phyloP scores from a whole-genome alignment of 768 basidiomycete species.

The Termitomyces sp. region DNA sequence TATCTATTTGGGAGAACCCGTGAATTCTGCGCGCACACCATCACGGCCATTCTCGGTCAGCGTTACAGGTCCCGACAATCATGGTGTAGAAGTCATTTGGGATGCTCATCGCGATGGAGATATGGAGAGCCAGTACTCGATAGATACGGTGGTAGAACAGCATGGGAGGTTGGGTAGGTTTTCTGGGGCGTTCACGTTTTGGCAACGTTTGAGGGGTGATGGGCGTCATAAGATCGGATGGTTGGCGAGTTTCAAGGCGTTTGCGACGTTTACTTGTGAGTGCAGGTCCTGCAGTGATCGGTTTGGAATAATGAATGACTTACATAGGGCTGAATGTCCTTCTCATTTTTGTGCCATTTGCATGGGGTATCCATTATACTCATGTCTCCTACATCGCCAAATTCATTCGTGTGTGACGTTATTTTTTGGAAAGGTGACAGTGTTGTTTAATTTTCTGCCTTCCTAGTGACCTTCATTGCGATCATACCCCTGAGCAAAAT shows the following conservation, averaged over 20 bases:
- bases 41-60: constrained; percentile 8
- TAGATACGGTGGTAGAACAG: constrained; percentile 6
- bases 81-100: constrained; percentile 10
- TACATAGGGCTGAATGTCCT: constrained; percentile 37
- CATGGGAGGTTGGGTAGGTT: constrained; percentile 2
- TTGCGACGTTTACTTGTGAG: constrained; percentile 34
- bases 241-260: constrained; percentile 28
- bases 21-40: constrained; percentile 1
- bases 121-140: constrained; percentile 17
- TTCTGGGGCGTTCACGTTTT: constrained; percentile 13
- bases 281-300: neutral
- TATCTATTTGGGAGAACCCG: constrained; percentile 9
- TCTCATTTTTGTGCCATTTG: constrained; percentile 36
- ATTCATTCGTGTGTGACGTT: constrained; percentile 15
- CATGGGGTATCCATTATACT: constrained; percentile 37
- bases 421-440: neutral
- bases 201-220: constrained; percentile 23
- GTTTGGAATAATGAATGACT: neutral
- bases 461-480: constrained; percentile 42
- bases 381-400: constrained; percentile 18
- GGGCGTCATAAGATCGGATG: constrained; percentile 23
- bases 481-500: constrained; percentile 49
- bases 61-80: constrained; percentile 5
- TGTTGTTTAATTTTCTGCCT: neutral
- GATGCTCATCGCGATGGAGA: constrained; percentile 9